These are phyloP conservation scores for Exophiala oligosperma DNA, from an alignment of 2,329 filamentous ascomycete species.

Conservation along the genomic window DNA sequence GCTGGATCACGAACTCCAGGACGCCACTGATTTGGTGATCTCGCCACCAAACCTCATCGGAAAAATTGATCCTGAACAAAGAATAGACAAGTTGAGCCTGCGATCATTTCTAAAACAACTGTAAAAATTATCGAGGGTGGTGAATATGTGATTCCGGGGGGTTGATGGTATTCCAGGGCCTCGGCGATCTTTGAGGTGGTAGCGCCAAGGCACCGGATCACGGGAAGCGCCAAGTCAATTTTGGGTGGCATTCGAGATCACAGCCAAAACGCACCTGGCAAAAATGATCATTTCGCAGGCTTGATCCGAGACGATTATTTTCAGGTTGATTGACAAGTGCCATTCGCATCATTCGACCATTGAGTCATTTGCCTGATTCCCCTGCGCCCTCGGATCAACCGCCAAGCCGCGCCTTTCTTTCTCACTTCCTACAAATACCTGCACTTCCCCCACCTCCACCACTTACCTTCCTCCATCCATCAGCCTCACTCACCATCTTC, in stretches of 20 bases:
- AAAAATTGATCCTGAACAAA: slow-evolving; percentile 17
- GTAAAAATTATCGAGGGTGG: slow-evolving; percentile 15
- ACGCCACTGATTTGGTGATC: slow-evolving; percentile 17
- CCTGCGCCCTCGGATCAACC: slow-evolving; percentile 14
- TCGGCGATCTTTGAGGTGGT: slow-evolving; percentile 23
- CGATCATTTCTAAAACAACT: slow-evolving; percentile 17
- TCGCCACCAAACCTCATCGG: slow-evolving; percentile 12
- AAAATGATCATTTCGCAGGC: slow-evolving; percentile 14
- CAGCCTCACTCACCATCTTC: slow-evolving; percentile 34
- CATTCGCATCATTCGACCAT: slow-evolving; percentile 1
- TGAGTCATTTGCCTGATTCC: slow-evolving; percentile 19
- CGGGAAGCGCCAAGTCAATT: slow-evolving; percentile 6
- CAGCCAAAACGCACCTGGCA: slow-evolving; percentile 11
- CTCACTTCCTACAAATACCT: slow-evolving; percentile 27
- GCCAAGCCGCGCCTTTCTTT: slow-evolving; percentile 28
- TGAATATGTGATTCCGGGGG: slow-evolving; percentile 3
- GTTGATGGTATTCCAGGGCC: not conserved
- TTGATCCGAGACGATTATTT: slow-evolving; percentile 25
- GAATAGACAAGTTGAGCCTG: not conserved
- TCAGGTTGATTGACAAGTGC: not conserved
- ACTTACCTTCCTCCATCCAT: slow-evolving; percentile 31
- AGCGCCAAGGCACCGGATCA: slow-evolving; percentile 24
- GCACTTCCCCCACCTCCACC: slow-evolving; percentile 25
- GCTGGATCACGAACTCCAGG: not conserved
- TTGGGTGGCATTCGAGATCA: slow-evolving; percentile 24